phyloP scores from a whole-genome alignment of 2,329 filamentous ascomycete genomes.

The Aspergillus luchuensis region DNA sequence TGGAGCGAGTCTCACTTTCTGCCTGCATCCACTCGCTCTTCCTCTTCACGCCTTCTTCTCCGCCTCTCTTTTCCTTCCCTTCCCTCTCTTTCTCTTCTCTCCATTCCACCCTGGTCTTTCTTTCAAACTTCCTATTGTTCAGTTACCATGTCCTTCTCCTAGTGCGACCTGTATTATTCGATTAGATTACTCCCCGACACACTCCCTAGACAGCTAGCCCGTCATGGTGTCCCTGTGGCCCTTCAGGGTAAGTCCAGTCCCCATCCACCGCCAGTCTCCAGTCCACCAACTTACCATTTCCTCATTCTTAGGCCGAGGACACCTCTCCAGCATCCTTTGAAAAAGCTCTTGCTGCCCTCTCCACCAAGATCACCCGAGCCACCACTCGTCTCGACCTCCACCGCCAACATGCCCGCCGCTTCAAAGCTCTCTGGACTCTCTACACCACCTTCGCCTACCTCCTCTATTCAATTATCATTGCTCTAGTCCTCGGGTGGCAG shows the following conservation, averaged over 20 bases:
- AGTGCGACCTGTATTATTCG: background rate
- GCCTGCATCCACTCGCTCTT: constrained; percentile 6
- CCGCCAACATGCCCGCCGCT: constrained; percentile 71
- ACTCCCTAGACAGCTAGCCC: constrained; percentile 4
- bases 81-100: constrained; percentile 9
- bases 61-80: constrained; percentile 4
- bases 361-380: constrained; percentile 76
- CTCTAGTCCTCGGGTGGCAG: constrained; percentile 80
- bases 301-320: constrained; percentile 64
- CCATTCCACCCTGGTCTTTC: background rate
- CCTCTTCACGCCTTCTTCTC: background rate
- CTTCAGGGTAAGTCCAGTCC: constrained; percentile 64
- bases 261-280: background rate
- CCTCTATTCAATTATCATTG: constrained; percentile 77
- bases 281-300: background rate
- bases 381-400: constrained; percentile 73
- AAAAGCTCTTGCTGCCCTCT: constrained; percentile 80
- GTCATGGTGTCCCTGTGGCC: constrained; percentile 83
- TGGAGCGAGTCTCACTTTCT: constrained; percentile 1
- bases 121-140: background rate
- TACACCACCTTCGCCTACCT: constrained; percentile 91
- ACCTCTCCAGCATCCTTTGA: constrained; percentile 90
- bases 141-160: background rate
- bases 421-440: constrained; percentile 83
- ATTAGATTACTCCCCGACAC: background rate